Conservation (phyloP, 2,329 filamentous ascomycete species). For the Colletotrichum liaoningense region DNA sequence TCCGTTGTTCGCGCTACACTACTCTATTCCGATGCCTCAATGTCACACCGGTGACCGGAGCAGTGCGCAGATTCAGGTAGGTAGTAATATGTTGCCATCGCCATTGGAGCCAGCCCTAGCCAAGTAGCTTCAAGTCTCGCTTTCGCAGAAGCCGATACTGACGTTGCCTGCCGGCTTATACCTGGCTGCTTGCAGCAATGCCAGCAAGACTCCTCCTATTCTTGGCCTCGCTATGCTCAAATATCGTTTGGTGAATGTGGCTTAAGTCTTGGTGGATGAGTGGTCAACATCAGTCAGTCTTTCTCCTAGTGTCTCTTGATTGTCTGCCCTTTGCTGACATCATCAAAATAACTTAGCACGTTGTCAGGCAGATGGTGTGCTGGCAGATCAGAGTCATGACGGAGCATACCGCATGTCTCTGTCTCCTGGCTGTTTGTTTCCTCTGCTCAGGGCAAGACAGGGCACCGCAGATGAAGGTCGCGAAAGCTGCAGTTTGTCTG, state of each 20-base stretch:
- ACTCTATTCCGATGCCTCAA: conserved; percentile 15
- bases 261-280: background rate
- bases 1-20: background rate
- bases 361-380: background rate
- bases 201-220: background rate
- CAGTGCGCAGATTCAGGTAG: conserved; percentile 10
- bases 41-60: conserved; percentile 14
- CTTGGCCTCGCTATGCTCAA: background rate
- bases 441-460: background rate
- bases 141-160: background rate
- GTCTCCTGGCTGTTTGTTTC: background rate
- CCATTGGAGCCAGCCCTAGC: background rate
- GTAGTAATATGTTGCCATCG: background rate
- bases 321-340: background rate
- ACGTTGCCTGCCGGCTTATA: background rate
- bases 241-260: background rate
- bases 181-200: background rate
- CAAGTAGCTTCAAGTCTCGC: background rate
- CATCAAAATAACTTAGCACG: background rate
- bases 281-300: background rate
- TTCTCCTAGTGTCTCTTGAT: background rate
- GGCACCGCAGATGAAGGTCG: background rate
- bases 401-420: conserved; percentile 16
- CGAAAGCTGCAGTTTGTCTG: conserved; percentile 25
- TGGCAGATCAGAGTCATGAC: background rate